Conservation (phyloP, 768 basidiomycete genomes). For the Leccinum obscurum region DNA sequence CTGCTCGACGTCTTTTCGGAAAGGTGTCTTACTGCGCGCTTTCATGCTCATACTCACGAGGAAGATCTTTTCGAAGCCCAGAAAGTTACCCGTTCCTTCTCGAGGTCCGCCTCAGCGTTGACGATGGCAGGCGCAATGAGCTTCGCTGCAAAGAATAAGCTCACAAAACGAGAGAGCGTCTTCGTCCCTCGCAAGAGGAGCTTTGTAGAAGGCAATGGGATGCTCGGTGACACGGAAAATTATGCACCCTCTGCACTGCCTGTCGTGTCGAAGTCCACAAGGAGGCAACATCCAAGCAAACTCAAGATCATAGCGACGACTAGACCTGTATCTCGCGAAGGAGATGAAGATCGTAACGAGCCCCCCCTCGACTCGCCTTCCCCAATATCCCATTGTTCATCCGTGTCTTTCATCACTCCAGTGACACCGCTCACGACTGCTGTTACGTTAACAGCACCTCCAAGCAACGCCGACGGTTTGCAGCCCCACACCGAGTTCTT, state of each 20-base stretch:
- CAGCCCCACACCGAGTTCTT: conserved; percentile 31
- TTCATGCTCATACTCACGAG: conserved; percentile 60
- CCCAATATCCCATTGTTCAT: conserved; percentile 41
- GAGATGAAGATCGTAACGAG: conserved; percentile 27
- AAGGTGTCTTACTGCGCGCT: conserved; percentile 65
- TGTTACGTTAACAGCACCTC: conserved; percentile 15
- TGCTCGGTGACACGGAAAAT: conserved; percentile 19
- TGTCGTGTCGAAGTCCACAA: conserved; percentile 17
- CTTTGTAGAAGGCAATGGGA: conserved; percentile 34
- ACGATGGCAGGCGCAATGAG: conserved; percentile 58
- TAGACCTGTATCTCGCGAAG: conserved; percentile 22
- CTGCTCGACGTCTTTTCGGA: conserved; percentile 82
- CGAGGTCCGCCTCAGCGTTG: conserved; percentile 58
- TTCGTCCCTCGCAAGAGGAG: conserved; percentile 62
- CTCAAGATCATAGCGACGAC: conserved; percentile 31
- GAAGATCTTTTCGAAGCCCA: conserved; percentile 63
- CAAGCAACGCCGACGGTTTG: conserved; percentile 14
- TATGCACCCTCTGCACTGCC: background rate
- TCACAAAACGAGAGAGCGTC: conserved; percentile 70
- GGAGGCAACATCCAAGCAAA: conserved; percentile 27
- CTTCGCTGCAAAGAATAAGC: conserved; percentile 52
- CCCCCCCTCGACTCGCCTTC: conserved; percentile 35
- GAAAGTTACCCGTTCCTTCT: conserved; percentile 44
- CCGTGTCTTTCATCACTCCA: conserved; percentile 30
- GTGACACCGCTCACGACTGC: conserved; percentile 22